A percentile compares a stretch with the other conserved stretches of the same genome.
These are phyloP conservation scores for Insectozyma bohioensis DNA, from an alignment of 1,139 yeast species.

Conservation along the genomic window DNA sequence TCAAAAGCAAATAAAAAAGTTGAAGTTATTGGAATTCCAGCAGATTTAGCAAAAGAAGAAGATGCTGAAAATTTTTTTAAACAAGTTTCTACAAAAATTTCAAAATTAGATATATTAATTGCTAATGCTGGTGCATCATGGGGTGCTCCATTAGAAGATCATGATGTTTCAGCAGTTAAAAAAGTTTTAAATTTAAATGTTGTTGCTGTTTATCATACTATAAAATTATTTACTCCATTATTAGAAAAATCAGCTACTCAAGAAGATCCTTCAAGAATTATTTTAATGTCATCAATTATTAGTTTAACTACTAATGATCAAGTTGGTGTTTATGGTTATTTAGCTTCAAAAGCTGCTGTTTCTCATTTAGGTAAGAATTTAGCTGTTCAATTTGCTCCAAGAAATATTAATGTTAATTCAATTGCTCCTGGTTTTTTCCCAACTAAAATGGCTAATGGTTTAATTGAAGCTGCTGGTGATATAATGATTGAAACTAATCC, in stretches of 20 bases:
- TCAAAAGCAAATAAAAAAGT: constrained; percentile 40
- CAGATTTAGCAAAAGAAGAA: constrained; percentile 55
- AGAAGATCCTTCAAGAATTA: constrained; percentile 64
- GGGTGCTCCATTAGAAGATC: constrained; percentile 67
- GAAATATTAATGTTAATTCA: constrained; percentile 63
- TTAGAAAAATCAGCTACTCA: constrained; percentile 54
- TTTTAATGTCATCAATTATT: constrained; percentile 68
- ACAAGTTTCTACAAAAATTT: constrained; percentile 40
- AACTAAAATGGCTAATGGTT: constrained; percentile 71
- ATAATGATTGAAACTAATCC: constrained; percentile 54
- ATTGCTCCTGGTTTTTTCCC: constrained; percentile 83
- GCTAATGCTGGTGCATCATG: constrained; percentile 85
- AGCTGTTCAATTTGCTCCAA: constrained; percentile 65
- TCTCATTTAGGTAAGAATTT: constrained; percentile 66
- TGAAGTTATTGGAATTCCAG: constrained; percentile 54
- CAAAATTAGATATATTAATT: constrained; percentile 59
- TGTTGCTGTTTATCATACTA: constrained; percentile 68
- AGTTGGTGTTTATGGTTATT: constrained; percentile 64
- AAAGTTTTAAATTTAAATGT: constrained; percentile 68
- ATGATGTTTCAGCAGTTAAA: constrained; percentile 61
- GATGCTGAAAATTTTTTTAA: constrained; percentile 50
- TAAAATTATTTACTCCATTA: constrained; percentile 61
- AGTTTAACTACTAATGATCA: constrained; percentile 46
- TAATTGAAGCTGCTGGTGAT: constrained; percentile 56
- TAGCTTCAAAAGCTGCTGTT: constrained; percentile 78